Percentiles rank a stretch among this genome's conserved stretches.
Evolutionary conservation across 306 rosid species (phyloP).

Genomic region (Pterocarpus santalinus): DNA sequence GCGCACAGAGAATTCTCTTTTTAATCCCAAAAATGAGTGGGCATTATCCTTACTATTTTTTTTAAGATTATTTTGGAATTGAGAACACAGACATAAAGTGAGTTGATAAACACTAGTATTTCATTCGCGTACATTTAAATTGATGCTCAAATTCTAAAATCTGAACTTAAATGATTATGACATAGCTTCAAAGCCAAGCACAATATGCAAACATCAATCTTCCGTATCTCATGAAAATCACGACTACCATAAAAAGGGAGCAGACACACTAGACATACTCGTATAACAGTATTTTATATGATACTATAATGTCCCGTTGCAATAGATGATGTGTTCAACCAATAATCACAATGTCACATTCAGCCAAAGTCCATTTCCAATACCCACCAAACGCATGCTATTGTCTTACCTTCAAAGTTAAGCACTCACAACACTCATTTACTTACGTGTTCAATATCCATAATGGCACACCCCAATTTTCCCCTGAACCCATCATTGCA

Average conservation of each 20-base stretch:
- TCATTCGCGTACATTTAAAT: background rate
- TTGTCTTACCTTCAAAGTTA: constrained; percentile 83
- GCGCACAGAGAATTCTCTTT: background rate
- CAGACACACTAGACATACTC: constrained; percentile 39
- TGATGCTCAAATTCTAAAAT: constrained; percentile 1
- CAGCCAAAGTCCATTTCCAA: constrained; percentile 10
- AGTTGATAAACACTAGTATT: background rate
- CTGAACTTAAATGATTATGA: constrained; percentile 36
- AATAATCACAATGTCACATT: constrained; percentile 10
- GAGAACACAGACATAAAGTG: background rate
- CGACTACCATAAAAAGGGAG: constrained; percentile 31
- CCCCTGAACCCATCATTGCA: constrained; percentile 47
- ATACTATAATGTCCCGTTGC: background rate
- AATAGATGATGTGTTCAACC: constrained; percentile 7
- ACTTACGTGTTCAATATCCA: constrained; percentile 41
- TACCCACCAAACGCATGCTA: constrained; percentile 60
- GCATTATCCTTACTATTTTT: background rate
- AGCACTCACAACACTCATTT: constrained; percentile 50
- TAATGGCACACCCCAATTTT: constrained; percentile 49
- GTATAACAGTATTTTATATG: background rate
- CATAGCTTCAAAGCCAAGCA: constrained; percentile 75
- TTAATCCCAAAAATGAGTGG: background rate
- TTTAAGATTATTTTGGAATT: background rate
- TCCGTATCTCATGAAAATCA: constrained; percentile 22
- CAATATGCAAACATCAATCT: constrained; percentile 34